Evolutionary conservation across 768 basidiomycete species (phyloP).

Genomic region (Harrya chromipes): DNA sequence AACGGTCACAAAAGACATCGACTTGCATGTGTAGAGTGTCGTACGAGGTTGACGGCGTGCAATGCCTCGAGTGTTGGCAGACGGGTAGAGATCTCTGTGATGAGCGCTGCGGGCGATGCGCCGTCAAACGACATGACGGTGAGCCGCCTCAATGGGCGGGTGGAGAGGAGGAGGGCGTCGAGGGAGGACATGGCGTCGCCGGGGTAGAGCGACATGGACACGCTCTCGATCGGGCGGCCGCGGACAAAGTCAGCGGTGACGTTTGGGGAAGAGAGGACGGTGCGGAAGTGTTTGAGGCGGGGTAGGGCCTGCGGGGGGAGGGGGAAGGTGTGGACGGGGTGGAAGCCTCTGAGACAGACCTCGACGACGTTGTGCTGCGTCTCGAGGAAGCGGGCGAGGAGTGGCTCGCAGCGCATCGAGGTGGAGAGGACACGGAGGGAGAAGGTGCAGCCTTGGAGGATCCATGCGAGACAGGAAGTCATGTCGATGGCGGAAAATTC

Average conservation of each 20-base stretch:
- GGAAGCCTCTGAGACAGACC: slow-evolving; percentile 54
- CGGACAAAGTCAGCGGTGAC: slow-evolving; percentile 45
- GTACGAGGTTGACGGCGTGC: slow-evolving; percentile 55
- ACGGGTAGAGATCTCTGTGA: slow-evolving; percentile 45
- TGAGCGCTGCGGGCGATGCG: slow-evolving; percentile 40
- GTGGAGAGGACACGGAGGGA: slow-evolving; percentile 49
- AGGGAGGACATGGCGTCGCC: slow-evolving; percentile 39
- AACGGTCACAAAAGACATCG: too few species aligned
- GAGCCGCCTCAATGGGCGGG: slow-evolving; percentile 43
- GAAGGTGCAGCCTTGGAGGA: slow-evolving; percentile 45
- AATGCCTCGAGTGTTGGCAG: slow-evolving; percentile 54
- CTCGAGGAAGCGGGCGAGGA: slow-evolving; percentile 50
- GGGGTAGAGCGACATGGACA: slow-evolving; percentile 52
- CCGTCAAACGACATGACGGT: slow-evolving; percentile 60
- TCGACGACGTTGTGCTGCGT: slow-evolving; percentile 47
- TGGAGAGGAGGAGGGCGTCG: slow-evolving; percentile 40
- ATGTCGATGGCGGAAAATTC: slow-evolving; percentile 43
- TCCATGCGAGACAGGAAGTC: slow-evolving; percentile 42
- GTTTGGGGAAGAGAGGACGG: slow-evolving; percentile 48
- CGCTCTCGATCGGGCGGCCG: slow-evolving; percentile 47
- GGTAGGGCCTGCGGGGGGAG: slow-evolving; percentile 46
- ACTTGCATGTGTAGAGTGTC: slow-evolving; percentile 47
- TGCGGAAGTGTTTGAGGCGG: slow-evolving; percentile 46
- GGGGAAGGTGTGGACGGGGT: slow-evolving; percentile 31
- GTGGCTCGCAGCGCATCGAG: slow-evolving; percentile 50